phyloP scores from a whole-genome alignment of 2,329 filamentous ascomycete genomes.

The Pleoardoris graminearum region DNA sequence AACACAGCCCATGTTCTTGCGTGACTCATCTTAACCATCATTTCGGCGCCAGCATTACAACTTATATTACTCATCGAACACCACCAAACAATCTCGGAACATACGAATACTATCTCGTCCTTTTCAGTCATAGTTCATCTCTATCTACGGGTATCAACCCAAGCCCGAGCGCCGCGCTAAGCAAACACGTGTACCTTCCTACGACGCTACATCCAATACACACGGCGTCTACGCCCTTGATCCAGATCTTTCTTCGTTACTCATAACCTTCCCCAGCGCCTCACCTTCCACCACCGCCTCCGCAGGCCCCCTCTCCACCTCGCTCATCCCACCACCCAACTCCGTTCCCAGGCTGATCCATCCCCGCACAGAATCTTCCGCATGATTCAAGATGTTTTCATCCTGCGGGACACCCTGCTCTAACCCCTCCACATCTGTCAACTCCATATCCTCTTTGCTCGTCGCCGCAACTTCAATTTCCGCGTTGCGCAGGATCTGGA shows the following conservation, averaged over 20 bases:
- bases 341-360: constrained; percentile 40
- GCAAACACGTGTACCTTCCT: too few species aligned
- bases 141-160: background rate
- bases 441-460: constrained; percentile 46
- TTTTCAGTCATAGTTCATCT: background rate
- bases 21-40: too few species aligned
- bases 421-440: constrained; percentile 26
- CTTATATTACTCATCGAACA: too few species aligned
- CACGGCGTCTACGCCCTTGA: background rate
- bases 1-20: too few species aligned
- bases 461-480: constrained; percentile 49
- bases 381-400: constrained; percentile 35
- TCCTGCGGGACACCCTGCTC: constrained; percentile 28
- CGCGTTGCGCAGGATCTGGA: constrained; percentile 67
- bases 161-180: background rate
- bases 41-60: too few species aligned
- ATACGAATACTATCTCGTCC: background rate
- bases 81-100: too few species aligned
- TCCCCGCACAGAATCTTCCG: constrained; percentile 34
- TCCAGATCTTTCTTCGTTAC: constrained; percentile 19
- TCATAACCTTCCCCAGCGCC: constrained; percentile 38
- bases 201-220: background rate
- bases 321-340: constrained; percentile 9
- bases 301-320: constrained; percentile 15
- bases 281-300: constrained; percentile 43